These are phyloP conservation scores for Austroboletus rostrupii DNA, from an alignment of 1,284 basidiomycete species.

Conservation along the genomic window DNA sequence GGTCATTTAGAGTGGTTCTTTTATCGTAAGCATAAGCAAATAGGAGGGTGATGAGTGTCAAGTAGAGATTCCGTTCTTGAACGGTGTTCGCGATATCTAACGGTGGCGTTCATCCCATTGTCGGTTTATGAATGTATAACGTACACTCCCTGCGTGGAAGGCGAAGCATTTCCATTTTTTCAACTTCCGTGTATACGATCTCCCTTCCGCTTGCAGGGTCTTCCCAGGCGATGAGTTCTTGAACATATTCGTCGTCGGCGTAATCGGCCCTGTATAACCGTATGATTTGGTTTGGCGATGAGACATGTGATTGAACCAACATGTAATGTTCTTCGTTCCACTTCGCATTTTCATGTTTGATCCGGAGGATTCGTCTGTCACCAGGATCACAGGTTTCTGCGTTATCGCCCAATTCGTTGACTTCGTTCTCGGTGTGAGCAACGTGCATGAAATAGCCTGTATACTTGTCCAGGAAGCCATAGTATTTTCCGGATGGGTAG, in stretches of 20 bases:
- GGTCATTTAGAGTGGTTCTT: constrained; percentile 68
- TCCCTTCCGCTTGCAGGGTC: constrained; percentile 43
- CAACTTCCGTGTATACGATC: constrained; percentile 63
- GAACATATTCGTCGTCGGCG: constrained; percentile 68
- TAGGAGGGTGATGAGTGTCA: constrained; percentile 64
- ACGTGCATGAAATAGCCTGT: constrained; percentile 71
- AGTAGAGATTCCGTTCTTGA: constrained; percentile 60
- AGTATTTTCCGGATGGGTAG: constrained; percentile 44
- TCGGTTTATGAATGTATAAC: constrained; percentile 24
- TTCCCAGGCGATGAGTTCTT: constrained; percentile 61
- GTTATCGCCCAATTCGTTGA: constrained; percentile 70
- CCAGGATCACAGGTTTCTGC: constrained; percentile 46
- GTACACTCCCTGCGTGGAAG: constrained; percentile 75
- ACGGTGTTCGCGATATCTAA: constrained; percentile 54
- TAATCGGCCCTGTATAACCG: constrained; percentile 62
- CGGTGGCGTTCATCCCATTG: constrained; percentile 1
- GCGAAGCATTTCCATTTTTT: constrained; percentile 62
- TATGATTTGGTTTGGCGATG: not conserved
- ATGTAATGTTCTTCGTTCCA: constrained; percentile 82
- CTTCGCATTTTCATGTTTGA: constrained; percentile 63
- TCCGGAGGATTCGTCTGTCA: constrained; percentile 48
- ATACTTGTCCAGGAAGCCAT: constrained; percentile 72
- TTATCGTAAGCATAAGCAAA: constrained; percentile 76
- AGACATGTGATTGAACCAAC: constrained; percentile 37
- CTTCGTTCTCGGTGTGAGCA: constrained; percentile 68